Evolutionary conservation across 2,329 filamentous ascomycete genomes (phyloP).

Genomic region (Pseudocercospora fijiensis): DNA sequence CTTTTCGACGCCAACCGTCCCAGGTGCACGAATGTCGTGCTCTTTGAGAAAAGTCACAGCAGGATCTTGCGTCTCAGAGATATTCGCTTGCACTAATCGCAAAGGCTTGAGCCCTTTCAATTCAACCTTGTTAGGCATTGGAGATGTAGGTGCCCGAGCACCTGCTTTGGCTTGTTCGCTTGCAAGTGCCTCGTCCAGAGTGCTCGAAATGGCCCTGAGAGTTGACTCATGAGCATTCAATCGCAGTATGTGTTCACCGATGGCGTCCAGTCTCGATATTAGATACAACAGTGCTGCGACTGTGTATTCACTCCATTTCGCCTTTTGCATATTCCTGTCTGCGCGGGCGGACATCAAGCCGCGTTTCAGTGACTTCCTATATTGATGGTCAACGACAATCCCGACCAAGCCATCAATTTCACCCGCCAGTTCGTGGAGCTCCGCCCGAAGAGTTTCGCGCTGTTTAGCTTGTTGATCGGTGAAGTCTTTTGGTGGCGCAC

Average conservation of each 20-base stretch:
- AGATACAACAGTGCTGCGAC: constrained; percentile 46
- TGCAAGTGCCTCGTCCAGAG: constrained; percentile 25
- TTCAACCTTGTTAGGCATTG: constrained; percentile 28
- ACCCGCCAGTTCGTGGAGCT: constrained; percentile 67
- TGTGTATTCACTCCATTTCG: constrained; percentile 47
- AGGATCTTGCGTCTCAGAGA: constrained; percentile 35
- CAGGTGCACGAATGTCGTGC: constrained; percentile 30
- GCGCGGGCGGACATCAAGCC: constrained; percentile 40
- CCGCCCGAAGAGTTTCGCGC: constrained; percentile 55
- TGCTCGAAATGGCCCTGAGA: constrained; percentile 27
- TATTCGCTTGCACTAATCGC: constrained; percentile 35
- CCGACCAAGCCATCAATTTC: constrained; percentile 69
- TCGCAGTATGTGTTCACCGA: constrained; percentile 33
- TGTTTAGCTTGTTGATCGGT: constrained; percentile 27
- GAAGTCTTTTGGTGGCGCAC: constrained; percentile 27
- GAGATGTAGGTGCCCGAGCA: constrained; percentile 27
- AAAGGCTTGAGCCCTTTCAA: constrained; percentile 35
- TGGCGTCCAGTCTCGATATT: constrained; percentile 34
- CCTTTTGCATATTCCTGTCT: constrained; percentile 39
- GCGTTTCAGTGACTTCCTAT: constrained; percentile 60
- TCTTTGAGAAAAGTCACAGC: constrained; percentile 32
- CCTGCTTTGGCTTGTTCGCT: constrained; percentile 14
- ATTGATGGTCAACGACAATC: constrained; percentile 69
- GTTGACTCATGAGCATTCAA: constrained; percentile 31
- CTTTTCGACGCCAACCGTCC: constrained; percentile 20